Evolutionary conservation across 345 rosid species (phyloP).

Genomic region (Eucalyptus victrix): DNA sequence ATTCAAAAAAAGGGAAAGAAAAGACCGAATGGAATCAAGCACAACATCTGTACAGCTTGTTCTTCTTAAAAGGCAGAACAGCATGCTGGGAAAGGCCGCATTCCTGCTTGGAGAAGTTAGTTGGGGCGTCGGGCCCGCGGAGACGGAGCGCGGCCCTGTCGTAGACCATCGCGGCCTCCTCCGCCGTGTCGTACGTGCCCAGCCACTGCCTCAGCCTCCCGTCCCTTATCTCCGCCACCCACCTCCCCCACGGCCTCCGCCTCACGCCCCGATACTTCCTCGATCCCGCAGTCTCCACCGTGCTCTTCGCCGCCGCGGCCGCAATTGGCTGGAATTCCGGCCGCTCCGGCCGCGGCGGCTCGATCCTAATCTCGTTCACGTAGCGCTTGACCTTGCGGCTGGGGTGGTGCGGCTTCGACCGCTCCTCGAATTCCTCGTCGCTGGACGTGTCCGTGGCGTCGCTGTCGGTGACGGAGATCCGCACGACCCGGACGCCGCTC

Average conservation of each 20-base stretch:
- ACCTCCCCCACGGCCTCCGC: constrained; percentile 29
- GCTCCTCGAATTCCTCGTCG: constrained; percentile 5
- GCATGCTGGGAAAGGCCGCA: neutral
- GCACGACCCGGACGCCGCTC: constrained; percentile 2
- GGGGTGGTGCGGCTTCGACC: neutral
- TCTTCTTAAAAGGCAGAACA: constrained; percentile 10
- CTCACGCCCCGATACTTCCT: constrained; percentile 30
- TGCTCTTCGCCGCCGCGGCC: neutral
- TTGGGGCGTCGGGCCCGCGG: constrained; percentile 19
- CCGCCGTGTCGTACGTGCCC: constrained; percentile 28
- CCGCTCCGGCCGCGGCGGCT: neutral
- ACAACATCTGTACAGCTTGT: constrained; percentile 13
- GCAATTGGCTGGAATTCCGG: neutral
- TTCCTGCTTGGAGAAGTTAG: constrained; percentile 15
- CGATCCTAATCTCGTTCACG: constrained; percentile 13
- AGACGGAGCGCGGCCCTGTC: constrained; percentile 17
- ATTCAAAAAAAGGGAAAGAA: neutral
- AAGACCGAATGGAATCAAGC: neutral
- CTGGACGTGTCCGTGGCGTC: constrained; percentile 32
- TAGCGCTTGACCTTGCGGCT: constrained; percentile 8
- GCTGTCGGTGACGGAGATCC: constrained; percentile 23
- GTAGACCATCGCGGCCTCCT: constrained; percentile 27
- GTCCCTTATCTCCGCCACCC: constrained; percentile 35
- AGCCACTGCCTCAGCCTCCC: constrained; percentile 16
- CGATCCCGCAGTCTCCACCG: neutral